Conservation (phyloP, 2,329 filamentous ascomycete genomes). For the Trichoderma pleuroti region DNA sequence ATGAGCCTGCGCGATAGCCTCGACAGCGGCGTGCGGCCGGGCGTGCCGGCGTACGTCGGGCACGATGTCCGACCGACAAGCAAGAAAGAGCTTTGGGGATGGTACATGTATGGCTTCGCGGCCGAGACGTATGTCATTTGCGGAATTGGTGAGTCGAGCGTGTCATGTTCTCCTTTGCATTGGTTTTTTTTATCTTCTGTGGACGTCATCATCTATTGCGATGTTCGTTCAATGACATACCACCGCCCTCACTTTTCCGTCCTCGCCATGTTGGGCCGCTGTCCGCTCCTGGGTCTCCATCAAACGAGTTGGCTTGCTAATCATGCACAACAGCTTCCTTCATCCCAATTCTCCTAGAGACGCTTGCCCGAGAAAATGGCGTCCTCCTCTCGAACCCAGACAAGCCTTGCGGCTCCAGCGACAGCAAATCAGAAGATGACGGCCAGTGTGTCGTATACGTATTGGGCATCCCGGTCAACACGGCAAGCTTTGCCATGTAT, state of each 20-base stretch:
- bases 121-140: slow-evolving; percentile 96
- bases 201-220: not conserved
- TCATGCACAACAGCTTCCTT: slow-evolving; percentile 65
- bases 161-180: not conserved
- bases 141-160: slow-evolving; percentile 54
- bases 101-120: slow-evolving; percentile 96
- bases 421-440: slow-evolving; percentile 48
- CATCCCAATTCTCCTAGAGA: slow-evolving; percentile 92
- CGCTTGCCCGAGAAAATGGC: slow-evolving; percentile 87
- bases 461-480: slow-evolving; percentile 84
- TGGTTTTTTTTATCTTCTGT: not conserved
- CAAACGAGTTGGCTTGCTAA: not conserved
- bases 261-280: not conserved
- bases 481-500: slow-evolving; percentile 96
- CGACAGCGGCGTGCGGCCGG: slow-evolving; percentile 35
- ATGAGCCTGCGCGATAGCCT: slow-evolving; percentile 39
- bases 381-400: slow-evolving; percentile 75
- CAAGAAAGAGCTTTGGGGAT: slow-evolving; percentile 80
- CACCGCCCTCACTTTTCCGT: not conserved
- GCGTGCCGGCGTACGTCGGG: slow-evolving; percentile 61
- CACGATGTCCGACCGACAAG: slow-evolving; percentile 90
- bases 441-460: slow-evolving; percentile 80
- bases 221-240: not conserved
- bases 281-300: not conserved
- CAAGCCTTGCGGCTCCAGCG: slow-evolving; percentile 68